Percentiles rank a stretch among this genome's conserved stretches.
These are phyloP conservation scores for Paramecium biaurelia DNA, from an alignment of 73 alveolate genomes.

Conservation along the genomic window DNA sequence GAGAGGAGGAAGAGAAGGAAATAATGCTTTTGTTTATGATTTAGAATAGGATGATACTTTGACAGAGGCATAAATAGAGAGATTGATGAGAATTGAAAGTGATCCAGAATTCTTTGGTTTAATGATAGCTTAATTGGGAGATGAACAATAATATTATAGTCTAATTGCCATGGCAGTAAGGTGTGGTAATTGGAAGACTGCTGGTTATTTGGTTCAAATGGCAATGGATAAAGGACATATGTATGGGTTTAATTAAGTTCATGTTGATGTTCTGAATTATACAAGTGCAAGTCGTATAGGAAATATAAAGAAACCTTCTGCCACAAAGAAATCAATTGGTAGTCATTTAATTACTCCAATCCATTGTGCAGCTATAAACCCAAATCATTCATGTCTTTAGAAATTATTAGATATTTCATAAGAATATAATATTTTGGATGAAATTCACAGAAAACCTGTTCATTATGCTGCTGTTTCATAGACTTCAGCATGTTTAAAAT, in stretches of 20 bases:
- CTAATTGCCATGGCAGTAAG: slow-evolving; percentile 78
- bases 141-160: slow-evolving; percentile 62
- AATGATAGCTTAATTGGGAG: slow-evolving; percentile 70
- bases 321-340: slow-evolving; percentile 88
- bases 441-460: slow-evolving; percentile 80
- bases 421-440: slow-evolving; percentile 80
- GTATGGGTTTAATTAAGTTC: slow-evolving; percentile 94
- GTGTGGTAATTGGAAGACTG: slow-evolving; percentile 87
- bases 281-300: background rate
- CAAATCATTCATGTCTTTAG: slow-evolving; percentile 83
- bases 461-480: slow-evolving; percentile 99
- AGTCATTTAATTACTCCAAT: slow-evolving; percentile 90
- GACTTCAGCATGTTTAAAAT: slow-evolving; percentile 78
- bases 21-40: slow-evolving; percentile 96
- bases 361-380: slow-evolving; percentile 97
- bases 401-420: slow-evolving; percentile 80
- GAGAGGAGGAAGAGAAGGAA: slow-evolving; percentile 98
- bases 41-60: slow-evolving; percentile 30
- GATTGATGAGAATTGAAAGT: slow-evolving; percentile 67
- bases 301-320: slow-evolving; percentile 16
- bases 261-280: slow-evolving; percentile 79
- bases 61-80: background rate
- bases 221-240: slow-evolving; percentile 71
- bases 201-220: slow-evolving; percentile 76
- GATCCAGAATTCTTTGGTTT: slow-evolving; percentile 75